These are phyloP conservation scores for Candida chilensis DNA, from an alignment of 805 yeast species.

Conservation along the genomic window DNA sequence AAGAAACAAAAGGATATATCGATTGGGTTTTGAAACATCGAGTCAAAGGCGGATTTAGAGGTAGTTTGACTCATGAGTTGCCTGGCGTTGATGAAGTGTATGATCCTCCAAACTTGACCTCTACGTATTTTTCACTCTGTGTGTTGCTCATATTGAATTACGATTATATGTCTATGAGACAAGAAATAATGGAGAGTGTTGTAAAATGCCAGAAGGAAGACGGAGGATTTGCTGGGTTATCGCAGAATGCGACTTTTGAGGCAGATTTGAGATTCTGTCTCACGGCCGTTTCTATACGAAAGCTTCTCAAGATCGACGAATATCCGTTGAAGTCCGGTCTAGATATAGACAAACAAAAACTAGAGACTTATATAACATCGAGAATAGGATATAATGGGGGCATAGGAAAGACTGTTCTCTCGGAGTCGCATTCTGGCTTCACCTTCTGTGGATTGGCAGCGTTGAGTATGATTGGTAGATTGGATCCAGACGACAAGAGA, in stretches of 20 bases:
- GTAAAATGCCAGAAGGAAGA: constrained; percentile 40
- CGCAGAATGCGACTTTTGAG: constrained; percentile 55
- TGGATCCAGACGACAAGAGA: constrained; percentile 10
- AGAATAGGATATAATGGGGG: constrained; percentile 57
- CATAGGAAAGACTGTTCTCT: constrained; percentile 36
- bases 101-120: constrained; percentile 59
- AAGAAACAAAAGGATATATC: constrained; percentile 18
- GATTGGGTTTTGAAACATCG: constrained; percentile 39
- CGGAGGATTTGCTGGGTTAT: constrained; percentile 21
- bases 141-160: constrained; percentile 42
- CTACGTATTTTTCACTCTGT: constrained; percentile 70
- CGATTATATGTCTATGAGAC: constrained; percentile 18
- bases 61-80: constrained; percentile 38
- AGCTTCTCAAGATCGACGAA: constrained; percentile 33
- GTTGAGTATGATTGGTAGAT: constrained; percentile 28
- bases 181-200: constrained; percentile 52
- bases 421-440: constrained; percentile 81
- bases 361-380: constrained; percentile 23
- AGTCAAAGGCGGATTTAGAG: constrained; percentile 47
- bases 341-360: constrained; percentile 31
- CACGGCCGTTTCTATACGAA: constrained; percentile 59
- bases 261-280: constrained; percentile 67
- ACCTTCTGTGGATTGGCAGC: constrained; percentile 78
- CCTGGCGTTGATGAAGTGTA: constrained; percentile 15
- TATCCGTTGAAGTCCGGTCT: constrained; percentile 9